Conservation (phyloP, 202 grass and related monocot genomes). For the Dendrocalamus latiflorus region DNA sequence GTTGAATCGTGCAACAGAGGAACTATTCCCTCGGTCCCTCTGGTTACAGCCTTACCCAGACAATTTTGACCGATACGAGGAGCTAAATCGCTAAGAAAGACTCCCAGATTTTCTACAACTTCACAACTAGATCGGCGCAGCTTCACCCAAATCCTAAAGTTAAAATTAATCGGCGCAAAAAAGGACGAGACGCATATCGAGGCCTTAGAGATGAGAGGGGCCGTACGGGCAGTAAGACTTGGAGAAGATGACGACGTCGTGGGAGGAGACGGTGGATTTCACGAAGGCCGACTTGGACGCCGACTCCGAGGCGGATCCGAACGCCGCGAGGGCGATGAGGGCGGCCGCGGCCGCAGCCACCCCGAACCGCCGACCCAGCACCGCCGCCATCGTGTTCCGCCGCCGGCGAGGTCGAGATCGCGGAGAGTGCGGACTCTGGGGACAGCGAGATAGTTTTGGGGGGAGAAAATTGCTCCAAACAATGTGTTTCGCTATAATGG, state of each 20-base stretch:
- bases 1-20: not conserved
- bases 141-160: not conserved
- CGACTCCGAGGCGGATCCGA: constrained; percentile 31
- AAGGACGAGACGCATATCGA: not conserved
- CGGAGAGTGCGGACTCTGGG: not conserved
- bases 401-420: constrained; percentile 24
- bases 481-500: too few species aligned
- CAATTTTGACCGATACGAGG: too few species aligned
- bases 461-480: too few species aligned
- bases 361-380: constrained; percentile 32
- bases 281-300: constrained; percentile 63
- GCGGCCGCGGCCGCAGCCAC: constrained; percentile 36
- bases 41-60: too few species aligned
- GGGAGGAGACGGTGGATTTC: constrained; percentile 61
- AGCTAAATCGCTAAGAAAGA: not conserved
- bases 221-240: constrained; percentile 92
- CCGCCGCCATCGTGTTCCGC: constrained; percentile 15
- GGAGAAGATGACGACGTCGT: constrained; percentile 98
- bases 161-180: not conserved
- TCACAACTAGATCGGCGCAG: constrained; percentile 3
- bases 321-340: constrained; percentile 41
- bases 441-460: not conserved
- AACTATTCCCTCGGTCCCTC: too few species aligned
- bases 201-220: not conserved
- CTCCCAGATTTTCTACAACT: not conserved